phyloP scores from a whole-genome alignment of 352 stramenopile species.

The Pythium insidiosum region DNA sequence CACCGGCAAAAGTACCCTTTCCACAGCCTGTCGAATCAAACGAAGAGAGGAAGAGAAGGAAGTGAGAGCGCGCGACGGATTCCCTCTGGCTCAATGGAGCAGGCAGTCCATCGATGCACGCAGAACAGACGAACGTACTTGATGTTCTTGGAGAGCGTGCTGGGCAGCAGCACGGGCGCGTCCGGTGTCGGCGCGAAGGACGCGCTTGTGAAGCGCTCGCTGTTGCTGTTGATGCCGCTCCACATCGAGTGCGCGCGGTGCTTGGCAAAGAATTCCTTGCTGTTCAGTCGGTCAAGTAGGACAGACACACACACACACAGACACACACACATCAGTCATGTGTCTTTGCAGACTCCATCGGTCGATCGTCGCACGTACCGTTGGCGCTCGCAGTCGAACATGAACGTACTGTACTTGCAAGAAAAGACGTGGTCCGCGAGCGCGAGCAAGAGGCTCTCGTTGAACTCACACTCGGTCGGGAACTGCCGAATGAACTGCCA shows the following conservation, averaged over 20 bases:
- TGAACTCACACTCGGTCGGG: conserved; percentile 97
- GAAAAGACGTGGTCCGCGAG: conserved; percentile 96
- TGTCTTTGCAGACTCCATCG: no score
- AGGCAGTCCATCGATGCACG: no score
- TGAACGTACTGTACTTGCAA: conserved; percentile 97
- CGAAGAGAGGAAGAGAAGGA: no score
- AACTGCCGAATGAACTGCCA: conserved; percentile 97
- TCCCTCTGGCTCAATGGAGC: not conserved
- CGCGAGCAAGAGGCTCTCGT: conserved; percentile 85
- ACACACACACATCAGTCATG: not conserved
- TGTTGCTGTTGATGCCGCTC: conserved; percentile 71
- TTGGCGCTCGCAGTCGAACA: conserved; percentile 95
- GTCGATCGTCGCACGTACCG: conserved; percentile 20
- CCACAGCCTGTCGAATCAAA: conserved; percentile 79
- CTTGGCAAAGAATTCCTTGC: conserved; percentile 74
- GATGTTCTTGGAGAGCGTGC: conserved; percentile 84
- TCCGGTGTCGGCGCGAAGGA: conserved; percentile 44
- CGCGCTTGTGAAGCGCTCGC: conserved; percentile 60
- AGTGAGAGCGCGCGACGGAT: not conserved
- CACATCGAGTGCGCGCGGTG: conserved; percentile 73
- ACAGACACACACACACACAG: not conserved
- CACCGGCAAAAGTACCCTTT: conserved; percentile 83
- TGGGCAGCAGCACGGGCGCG: conserved; percentile 40
- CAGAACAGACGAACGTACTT: conserved; percentile 72
- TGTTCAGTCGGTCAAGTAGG: conserved; percentile 7